phyloP scores from a whole-genome alignment of 2,329 filamentous ascomycete species.

The Penicillium sp. region DNA sequence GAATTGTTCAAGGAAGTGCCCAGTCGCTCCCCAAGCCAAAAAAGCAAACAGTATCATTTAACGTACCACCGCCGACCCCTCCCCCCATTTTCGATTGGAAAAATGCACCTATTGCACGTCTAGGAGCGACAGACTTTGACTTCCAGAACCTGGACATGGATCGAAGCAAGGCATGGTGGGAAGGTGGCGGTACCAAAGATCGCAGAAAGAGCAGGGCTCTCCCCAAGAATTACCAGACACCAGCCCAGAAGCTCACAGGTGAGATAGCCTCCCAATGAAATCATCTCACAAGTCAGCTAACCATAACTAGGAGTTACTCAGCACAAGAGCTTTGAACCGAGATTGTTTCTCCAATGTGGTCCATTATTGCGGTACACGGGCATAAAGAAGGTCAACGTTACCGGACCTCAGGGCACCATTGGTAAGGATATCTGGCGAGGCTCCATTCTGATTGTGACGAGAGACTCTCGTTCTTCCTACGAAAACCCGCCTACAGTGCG shows the following conservation, averaged over 20 bases:
- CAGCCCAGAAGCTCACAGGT: conserved; percentile 35
- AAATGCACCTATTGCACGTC: conserved; percentile 62
- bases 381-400: conserved; percentile 58
- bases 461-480: conserved; percentile 80
- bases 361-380: conserved; percentile 89
- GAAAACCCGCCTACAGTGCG: conserved; percentile 73
- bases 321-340: conserved; percentile 73
- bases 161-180: conserved; percentile 73
- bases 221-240: conserved; percentile 35
- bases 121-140: conserved; percentile 62
- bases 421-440: conserved; percentile 88
- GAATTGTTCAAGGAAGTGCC: conserved; percentile 18
- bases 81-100: conserved; percentile 64
- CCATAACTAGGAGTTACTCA: conserved; percentile 43
- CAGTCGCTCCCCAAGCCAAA: conserved; percentile 33
- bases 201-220: conserved; percentile 50
- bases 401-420: conserved; percentile 33
- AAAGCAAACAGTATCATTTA: conserved; percentile 46
- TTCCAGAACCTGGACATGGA: conserved; percentile 52
- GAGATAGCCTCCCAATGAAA: conserved; percentile 3
- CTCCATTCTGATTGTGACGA: conserved; percentile 91
- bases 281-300: conserved; percentile 5
- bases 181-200: conserved; percentile 53
- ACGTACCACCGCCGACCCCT: conserved; percentile 47
- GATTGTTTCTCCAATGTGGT: conserved; percentile 83